Evolutionary conservation across 495 filamentous ascomycete genomes (phyloP).

Genomic region (Aspergillus olivimuriae): DNA sequence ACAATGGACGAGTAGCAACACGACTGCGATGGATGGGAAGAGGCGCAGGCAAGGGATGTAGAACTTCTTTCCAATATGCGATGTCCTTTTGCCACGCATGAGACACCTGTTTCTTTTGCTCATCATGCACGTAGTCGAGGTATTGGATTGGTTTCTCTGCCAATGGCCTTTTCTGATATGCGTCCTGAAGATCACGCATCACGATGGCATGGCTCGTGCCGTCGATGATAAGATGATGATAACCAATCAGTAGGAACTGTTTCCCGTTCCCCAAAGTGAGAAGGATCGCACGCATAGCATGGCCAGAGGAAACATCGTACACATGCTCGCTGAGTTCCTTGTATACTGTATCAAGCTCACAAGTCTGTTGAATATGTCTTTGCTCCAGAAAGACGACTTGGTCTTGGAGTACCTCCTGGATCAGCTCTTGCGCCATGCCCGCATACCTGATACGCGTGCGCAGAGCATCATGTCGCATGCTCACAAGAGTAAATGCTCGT

Average conservation of each 20-base stretch:
- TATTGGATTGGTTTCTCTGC: conserved; percentile 25
- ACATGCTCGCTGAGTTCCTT: conserved; percentile 13
- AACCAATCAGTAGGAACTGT: conserved; percentile 19
- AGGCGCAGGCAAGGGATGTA: conserved; percentile 15
- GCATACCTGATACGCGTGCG: too few species aligned
- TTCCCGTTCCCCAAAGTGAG: too few species aligned
- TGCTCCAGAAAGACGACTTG: too few species aligned
- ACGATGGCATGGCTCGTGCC: conserved; percentile 36
- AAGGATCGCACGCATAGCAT: conserved; percentile 21
- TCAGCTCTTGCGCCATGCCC: too few species aligned
- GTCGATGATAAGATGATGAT: conserved; percentile 47
- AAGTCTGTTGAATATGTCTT: too few species aligned
- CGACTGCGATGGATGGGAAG: conserved; percentile 31
- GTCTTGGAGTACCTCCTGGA: too few species aligned
- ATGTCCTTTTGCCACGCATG: conserved; percentile 17
- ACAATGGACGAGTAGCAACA: not conserved
- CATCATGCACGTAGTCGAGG: conserved; percentile 18
- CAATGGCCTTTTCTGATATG: too few species aligned
- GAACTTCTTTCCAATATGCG: conserved; percentile 31
- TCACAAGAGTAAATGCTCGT: too few species aligned
- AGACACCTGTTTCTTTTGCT: conserved; percentile 15
- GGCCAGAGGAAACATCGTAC: conserved; percentile 26
- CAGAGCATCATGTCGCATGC: too few species aligned
- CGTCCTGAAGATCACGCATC: conserved; percentile 30
- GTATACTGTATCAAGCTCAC: conserved; percentile 8